Conservation (phyloP, 2,329 filamentous ascomycete species). For the Zelopaecilomyces penicillatus region DNA sequence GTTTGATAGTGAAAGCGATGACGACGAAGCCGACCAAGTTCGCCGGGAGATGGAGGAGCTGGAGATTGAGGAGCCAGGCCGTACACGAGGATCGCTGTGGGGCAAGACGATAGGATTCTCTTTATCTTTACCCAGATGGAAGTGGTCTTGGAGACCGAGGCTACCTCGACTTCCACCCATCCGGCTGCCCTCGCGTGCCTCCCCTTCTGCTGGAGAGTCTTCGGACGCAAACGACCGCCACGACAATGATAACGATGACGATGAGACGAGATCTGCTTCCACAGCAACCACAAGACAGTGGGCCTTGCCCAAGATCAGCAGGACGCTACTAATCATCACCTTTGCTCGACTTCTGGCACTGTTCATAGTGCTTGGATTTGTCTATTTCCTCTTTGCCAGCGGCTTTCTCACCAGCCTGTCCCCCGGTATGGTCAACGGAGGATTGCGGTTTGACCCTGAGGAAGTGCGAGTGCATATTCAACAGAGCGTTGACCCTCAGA, state of each 20-base stretch:
- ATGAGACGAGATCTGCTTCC: slow-evolving; percentile 13
- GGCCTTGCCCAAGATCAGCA: slow-evolving; percentile 31
- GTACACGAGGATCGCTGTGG: slow-evolving; percentile 38
- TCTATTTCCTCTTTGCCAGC: slow-evolving; percentile 80
- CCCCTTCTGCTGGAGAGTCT: slow-evolving; percentile 9
- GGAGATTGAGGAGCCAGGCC: slow-evolving; percentile 65
- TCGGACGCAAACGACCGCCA: slow-evolving; percentile 3
- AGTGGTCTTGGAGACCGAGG: slow-evolving; percentile 46
- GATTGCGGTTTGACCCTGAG: slow-evolving; percentile 72
- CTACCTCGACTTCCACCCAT: slow-evolving; percentile 41
- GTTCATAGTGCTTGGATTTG: slow-evolving; percentile 63
- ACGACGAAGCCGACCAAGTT: slow-evolving; percentile 55
- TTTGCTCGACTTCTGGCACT: slow-evolving; percentile 67
- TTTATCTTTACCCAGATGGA: slow-evolving; percentile 45
- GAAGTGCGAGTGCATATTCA: slow-evolving; percentile 70
- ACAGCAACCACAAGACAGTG: slow-evolving; percentile 16
- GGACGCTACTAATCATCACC: slow-evolving; percentile 46
- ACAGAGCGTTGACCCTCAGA: slow-evolving; percentile 58
- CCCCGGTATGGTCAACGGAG: slow-evolving; percentile 48
- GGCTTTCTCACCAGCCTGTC: slow-evolving; percentile 67
- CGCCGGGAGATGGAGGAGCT: slow-evolving; percentile 82
- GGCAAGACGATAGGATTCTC: slow-evolving; percentile 48
- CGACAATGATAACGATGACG: slow-evolving; percentile 18
- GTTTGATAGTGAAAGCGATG: slow-evolving; percentile 40
- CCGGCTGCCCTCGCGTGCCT: slow-evolving; percentile 33